Conservation (phyloP, 768 basidiomycete species). For the Paxillus rubicundulus region DNA sequence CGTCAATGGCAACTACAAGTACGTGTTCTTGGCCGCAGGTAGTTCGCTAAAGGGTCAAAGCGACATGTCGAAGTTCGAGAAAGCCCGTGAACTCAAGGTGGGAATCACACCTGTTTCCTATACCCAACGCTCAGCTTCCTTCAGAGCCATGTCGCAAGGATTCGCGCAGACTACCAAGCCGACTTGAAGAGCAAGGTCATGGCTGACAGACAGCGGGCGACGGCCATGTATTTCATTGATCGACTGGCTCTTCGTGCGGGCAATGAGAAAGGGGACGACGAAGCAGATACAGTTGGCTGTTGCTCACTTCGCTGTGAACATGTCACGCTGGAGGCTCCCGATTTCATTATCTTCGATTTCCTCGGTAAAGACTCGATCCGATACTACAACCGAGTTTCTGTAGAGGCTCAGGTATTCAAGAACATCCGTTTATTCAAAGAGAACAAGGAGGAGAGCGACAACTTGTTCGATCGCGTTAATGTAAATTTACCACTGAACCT, state of each 20-base stretch:
- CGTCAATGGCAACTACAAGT: constrained; percentile 92
- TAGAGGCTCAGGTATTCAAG: constrained; percentile 94
- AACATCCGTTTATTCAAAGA: constrained; percentile 97
- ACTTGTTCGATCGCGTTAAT: constrained; percentile 91
- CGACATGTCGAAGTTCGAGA: constrained; percentile 97
- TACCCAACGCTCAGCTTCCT: constrained; percentile 5
- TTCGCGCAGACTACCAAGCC: constrained; percentile 81
- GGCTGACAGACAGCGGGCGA: constrained; percentile 95
- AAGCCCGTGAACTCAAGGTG: constrained; percentile 94
- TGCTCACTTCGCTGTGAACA: constrained; percentile 97
- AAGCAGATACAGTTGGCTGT: constrained; percentile 98
- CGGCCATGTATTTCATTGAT: constrained; percentile 99
- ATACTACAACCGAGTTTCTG: constrained; percentile 88
- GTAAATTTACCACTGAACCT: constrained; percentile 38
- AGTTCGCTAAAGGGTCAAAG: constrained; percentile 98
- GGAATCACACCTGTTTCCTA: not conserved
- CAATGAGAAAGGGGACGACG: constrained; percentile 99
- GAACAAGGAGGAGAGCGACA: constrained; percentile 83
- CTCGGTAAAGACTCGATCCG: constrained; percentile 99
- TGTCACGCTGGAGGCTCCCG: constrained; percentile 85
- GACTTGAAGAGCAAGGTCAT: constrained; percentile 90
- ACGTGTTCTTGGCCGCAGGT: constrained; percentile 97
- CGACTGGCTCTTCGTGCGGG: constrained; percentile 95
- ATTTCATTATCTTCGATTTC: constrained; percentile 93
- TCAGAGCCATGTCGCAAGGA: constrained; percentile 86